Base-by-base conservation (phyloP, 805 yeast species). In the Tetrapisispora phaffii region DNA sequence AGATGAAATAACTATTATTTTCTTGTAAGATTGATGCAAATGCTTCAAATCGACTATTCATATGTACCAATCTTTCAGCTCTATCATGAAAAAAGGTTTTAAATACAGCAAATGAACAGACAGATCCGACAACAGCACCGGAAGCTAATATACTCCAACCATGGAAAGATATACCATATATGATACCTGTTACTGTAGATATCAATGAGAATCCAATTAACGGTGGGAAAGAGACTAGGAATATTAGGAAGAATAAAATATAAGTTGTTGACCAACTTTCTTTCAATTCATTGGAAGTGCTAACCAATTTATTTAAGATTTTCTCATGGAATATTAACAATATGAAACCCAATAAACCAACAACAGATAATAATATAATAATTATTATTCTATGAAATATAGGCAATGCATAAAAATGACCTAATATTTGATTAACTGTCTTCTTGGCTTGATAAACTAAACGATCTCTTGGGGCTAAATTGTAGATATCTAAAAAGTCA, bases 161-260 rank as follows among this genome's bases (percentile, higher is more conserved):
- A 37, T 69, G 59, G 37, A 70, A 64, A 12, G 80, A 72, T 48
- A 86, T 74, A 1, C 97, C 97, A 60, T 81, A 93, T 8, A 82
- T 74, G 75, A 87, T 78, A 2, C 97, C 98, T 4, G 79, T 69
- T 15, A 82, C 58, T 39, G 83, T 72, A 17, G 82, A 73, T 17
- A 85, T 62, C 19, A 81, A 71, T 4, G 90, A 74, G 65, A 81
- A 89, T 1, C 98, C 98, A 29, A 87, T 63, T 53, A 90, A 51
- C 1, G 97, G 98, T 1, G 98, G 97, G 68, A 90, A 89, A 0
- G 93, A 79, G 4, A 89, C 88, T 1, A 73, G 23, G 51, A 82
- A 75, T 3, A 88, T 63, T 39, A 81, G 60, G 4, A 63, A 16
- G 42, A 80, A 74, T 46, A 89, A 57, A 0, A 78, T 50, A 4